Evolutionary conservation across 148 eudicot species (phyloP).

Genomic region (Rhododendron mucronatum): DNA sequence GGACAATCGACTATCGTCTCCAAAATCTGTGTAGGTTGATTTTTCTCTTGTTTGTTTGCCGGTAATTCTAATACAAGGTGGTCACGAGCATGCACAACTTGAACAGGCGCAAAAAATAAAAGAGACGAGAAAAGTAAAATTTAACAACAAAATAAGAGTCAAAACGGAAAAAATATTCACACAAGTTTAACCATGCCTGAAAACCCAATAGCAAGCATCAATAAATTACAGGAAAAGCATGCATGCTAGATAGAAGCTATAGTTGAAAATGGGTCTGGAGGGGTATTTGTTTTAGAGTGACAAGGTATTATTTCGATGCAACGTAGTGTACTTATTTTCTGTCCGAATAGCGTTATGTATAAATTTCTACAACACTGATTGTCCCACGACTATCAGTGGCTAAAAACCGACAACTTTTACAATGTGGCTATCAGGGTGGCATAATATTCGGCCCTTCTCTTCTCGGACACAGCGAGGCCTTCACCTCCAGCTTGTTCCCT

Average conservation of each 20-base stretch:
- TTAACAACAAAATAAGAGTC: neutral
- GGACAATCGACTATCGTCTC: constrained; percentile 54
- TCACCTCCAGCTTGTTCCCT: constrained; percentile 38
- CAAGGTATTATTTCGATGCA: neutral
- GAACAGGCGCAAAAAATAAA: neutral
- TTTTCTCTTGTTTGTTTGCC: neutral
- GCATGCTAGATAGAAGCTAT: neutral
- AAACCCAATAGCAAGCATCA: neutral
- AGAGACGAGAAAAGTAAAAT: neutral
- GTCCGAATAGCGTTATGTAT: neutral
- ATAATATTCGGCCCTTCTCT: constrained; percentile 59
- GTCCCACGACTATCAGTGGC: neutral
- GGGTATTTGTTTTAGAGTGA: neutral
- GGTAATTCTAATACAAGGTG: neutral
- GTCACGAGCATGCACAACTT: neutral
- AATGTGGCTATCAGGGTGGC: constrained; percentile 42
- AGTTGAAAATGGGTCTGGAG: neutral
- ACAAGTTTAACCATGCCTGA: neutral
- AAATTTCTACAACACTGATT: neutral
- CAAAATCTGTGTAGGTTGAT: constrained; percentile 49
- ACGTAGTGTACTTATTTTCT: neutral
- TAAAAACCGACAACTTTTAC: neutral
- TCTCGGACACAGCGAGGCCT: constrained; percentile 23
- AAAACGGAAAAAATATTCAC: neutral
- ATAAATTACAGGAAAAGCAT: neutral